These are phyloP conservation scores for Apophysomyces sp. DNA, from an alignment of 371 early-diverging fungal genomes.

Conservation along the genomic window DNA sequence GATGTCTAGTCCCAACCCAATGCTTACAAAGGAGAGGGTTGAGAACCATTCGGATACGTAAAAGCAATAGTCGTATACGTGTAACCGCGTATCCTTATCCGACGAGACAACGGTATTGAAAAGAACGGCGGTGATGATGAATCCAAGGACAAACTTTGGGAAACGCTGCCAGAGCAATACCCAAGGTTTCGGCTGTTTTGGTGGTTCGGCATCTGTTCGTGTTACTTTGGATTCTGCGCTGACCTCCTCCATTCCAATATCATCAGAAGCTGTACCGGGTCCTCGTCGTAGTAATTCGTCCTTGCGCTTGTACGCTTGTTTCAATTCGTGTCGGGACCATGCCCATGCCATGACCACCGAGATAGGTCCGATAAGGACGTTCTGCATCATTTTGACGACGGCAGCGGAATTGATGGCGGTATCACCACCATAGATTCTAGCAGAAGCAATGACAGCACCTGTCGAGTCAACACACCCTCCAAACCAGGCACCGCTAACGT, in stretches of 20 bases:
- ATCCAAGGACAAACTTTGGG: conserved; percentile 65
- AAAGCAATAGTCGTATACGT: conserved; percentile 55
- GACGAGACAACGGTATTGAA: conserved; percentile 55
- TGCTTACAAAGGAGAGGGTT: conserved; percentile 62
- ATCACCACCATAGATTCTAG: conserved; percentile 58
- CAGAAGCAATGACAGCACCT: conserved; percentile 68
- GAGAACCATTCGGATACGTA: conserved; percentile 66
- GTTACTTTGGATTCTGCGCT: not conserved
- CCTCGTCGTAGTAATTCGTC: conserved; percentile 11
- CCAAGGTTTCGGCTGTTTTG: conserved; percentile 16
- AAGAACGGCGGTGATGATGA: conserved; percentile 55
- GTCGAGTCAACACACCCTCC: conserved; percentile 67
- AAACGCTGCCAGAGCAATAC: conserved; percentile 58
- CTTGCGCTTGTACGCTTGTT: conserved; percentile 21
- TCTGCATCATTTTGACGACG: conserved; percentile 68
- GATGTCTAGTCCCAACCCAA: conserved; percentile 57
- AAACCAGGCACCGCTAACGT: conserved; percentile 66
- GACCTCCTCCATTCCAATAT: conserved; percentile 1
- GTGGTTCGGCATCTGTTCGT: conserved; percentile 9
- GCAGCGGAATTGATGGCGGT: conserved; percentile 57
- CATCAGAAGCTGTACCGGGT: not conserved
- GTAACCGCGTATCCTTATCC: conserved; percentile 24
- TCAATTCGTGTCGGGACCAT: conserved; percentile 55
- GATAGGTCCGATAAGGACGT: conserved; percentile 60
- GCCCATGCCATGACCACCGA: conserved; percentile 59